Evolutionary conservation across 2,329 filamentous ascomycete species (phyloP), one percentile per base, ranked within the genome.

Genomic region (Chalaropsis ovoidea): DNA sequence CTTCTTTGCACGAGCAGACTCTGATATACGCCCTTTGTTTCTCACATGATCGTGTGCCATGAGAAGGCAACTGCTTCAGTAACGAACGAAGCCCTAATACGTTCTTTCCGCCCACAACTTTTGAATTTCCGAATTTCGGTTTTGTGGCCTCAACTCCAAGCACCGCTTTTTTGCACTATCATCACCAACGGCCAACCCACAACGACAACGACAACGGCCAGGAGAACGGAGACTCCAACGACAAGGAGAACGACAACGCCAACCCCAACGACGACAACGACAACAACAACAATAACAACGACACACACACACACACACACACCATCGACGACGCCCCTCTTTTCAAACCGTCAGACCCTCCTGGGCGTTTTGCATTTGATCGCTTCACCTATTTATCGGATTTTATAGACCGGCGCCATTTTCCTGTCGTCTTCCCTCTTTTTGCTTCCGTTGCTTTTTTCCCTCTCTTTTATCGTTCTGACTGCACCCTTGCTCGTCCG

Each of bases 401-500:
- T 58, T 58, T 58, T 58, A 58, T 35, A 35, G 54, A 6, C 54
- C 10, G 10, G 43, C n/a, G 43, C 43, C 4, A 39, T 39, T 39
- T 39, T 39, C 35, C 8, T 6, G 35, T 10, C 35, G 8, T 39
- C 1, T 39, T 39, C 8, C 35, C 8, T 6, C 35, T 39, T 39
- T 39, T 47, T 19, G 15, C n/a, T 47, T 47, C 43, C 6, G 43
- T 17, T 39, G 15, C 54, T 58, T 35, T 58, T 58, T 35, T 58
- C 54, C 27, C 13, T 35, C 54, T 58, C 54, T 58, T 58, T 35
- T 52, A 52, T 52, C 47, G 22, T 10, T 39, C 13, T 35, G 27
- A 58, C 54, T 58, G 22, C 61, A 47, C 61, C 61, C 61, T 62
- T 62, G 61, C 61, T 62, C 41, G 22, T 47, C 61, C 27, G 41